phyloP scores from a whole-genome alignment of 192 early-diverging fungal genomes.

The Entophlyctis helioformis region DNA sequence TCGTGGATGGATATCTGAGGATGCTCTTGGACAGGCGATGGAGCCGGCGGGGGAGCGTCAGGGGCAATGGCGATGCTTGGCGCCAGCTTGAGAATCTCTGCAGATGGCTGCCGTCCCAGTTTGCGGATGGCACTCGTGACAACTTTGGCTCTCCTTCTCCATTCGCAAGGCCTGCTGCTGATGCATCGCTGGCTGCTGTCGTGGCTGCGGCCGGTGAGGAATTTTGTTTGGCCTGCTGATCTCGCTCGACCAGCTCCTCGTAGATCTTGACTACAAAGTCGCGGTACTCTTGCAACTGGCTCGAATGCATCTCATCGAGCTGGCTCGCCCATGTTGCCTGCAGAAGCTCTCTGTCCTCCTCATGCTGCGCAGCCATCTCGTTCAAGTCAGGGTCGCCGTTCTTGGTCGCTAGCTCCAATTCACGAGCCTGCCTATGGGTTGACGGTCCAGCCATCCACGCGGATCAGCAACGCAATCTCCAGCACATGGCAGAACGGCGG shows the following conservation, averaged over 20 bases:
- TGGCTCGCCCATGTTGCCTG: slow-evolving; percentile 15
- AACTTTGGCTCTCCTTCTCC: too few relatives aligned
- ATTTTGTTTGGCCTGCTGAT: background rate
- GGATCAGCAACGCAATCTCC: too few relatives aligned
- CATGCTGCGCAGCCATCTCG: background rate
- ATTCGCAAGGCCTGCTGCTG: too few relatives aligned
- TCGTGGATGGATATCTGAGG: background rate
- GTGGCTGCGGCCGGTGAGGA: background rate
- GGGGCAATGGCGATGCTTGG: background rate
- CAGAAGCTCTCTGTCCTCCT: slow-evolving; percentile 13
- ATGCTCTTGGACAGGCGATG: background rate
- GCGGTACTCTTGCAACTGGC: slow-evolving; percentile 15
- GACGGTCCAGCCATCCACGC: too few relatives aligned
- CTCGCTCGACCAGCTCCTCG: background rate
- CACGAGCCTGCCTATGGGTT: background rate
- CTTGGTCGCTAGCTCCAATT: background rate
- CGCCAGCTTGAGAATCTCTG: slow-evolving; percentile 3
- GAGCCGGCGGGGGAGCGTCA: background rate
- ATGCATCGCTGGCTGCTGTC: background rate
- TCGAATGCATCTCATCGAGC: slow-evolving; percentile 4
- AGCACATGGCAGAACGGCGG: background rate
- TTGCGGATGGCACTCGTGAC: slow-evolving; percentile 3
- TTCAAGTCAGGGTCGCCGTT: background rate
- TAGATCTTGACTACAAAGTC: slow-evolving; percentile 22
- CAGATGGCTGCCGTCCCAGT: slow-evolving; percentile 6